Base-by-base conservation (phyloP, 2,329 filamentous ascomycete species). In the Phialophora chinensis region DNA sequence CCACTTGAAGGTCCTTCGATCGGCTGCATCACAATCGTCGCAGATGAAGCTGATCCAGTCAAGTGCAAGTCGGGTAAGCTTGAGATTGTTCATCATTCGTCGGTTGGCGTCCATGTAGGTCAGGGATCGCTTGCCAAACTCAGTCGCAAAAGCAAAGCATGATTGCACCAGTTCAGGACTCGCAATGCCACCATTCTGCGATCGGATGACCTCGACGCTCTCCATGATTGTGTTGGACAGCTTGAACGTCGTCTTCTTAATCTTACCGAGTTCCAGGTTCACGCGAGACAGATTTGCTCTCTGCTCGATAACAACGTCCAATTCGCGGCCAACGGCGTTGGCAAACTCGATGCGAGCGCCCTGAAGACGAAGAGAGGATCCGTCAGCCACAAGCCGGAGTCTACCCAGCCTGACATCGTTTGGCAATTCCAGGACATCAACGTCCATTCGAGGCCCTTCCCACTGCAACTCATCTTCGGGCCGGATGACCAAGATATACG, bases 1-100 rank as follows among this genome's bases (percentile, higher is more conserved):
- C 95, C 95, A 99, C 71, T 93, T 90, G 81, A 99, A 99, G 0
- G 95, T 97, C 80, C 94, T 96, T 72, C 94, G 88, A 78, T 99
- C 95, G 3, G 92, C 92, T 10, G 95, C 91, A 72, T 96, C 87
- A 78, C 95, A 99, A 77, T 99, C 95, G 75, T 98, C 94, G 75
- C 93, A 97, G 72, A 99, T 95, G 78, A 99, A 99, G 75, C 91
- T 93, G 17, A 99, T 91, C 95, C 95, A 99, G 77, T 99, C 94
- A 11, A 99, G 83, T 3, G 93, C 93, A 61, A 99, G 84, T 75
- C 96, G 92, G 12, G 94, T 96, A 63, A 99, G 86, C 77, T 96
- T 97, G 72, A 96, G 85, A 77, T 97, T 97, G 80, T 98, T 98
- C 91, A 98, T 96, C 72, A 96, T 92, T 58, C 94, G 90, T 63